Base-by-base conservation (phyloP, 257 asterid genomes). In the Nemophila menziesii region DNA sequence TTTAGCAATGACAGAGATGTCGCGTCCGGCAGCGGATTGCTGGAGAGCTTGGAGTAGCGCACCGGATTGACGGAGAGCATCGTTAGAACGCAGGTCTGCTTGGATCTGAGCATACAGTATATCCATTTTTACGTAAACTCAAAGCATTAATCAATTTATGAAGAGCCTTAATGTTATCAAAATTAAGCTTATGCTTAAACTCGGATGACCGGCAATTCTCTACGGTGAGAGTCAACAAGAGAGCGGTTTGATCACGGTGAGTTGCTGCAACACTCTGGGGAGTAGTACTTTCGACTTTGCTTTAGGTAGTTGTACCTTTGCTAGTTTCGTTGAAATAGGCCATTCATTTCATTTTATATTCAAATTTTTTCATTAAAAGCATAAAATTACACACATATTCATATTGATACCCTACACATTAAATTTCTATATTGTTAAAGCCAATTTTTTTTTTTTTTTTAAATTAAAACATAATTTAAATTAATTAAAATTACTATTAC, bases 1-100 rank as follows among this genome's bases (percentile, higher is more conserved):
- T 69, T 84, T 84, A 0, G 95, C 93, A 17, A 84, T 66, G 51
- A 84, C 72, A 50, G 95, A 84, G 50, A 84, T 84, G 62, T 84
- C 95, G 20, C 86, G 60, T 13, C 95, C 95, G 48, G 95, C 95
- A 23, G 95, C 95, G 29, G 92, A 84, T 65, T 84, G 95, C 56
- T 84, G 93, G 38, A 84, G 92, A 41, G 95, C 95, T 66, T 80
- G 95, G 43, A 84, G 86, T 20, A 84, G 77, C 0, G 95, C 95
- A 40, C 95, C 73, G n/a, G 93, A 74, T 56, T 84, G 95, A 24
- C 95, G 86, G 58, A 84, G 93, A 11, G 95, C 86, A 61, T 84
- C 93, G 50, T 77, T 84, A 36, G 95, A 84, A 12, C 82, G 83
- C 41, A 84, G 92, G 67, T 80, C 96, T 21, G 96, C 93, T 61